Base-by-base conservation (phyloP, 495 filamentous ascomycete genomes). In the Letharia columbiana region DNA sequence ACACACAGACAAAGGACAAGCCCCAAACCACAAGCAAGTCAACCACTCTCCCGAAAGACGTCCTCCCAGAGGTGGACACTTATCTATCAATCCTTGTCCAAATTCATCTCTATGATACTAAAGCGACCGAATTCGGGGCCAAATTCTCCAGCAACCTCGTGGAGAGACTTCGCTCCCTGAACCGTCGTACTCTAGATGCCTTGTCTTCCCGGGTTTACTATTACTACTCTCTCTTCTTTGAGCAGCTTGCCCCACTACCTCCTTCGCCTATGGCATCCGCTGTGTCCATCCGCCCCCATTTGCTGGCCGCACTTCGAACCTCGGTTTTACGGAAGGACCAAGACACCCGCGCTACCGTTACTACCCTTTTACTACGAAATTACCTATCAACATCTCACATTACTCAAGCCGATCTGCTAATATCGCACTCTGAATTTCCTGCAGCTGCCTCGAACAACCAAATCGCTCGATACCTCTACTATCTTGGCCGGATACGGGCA, bases 381-480 rank as follows among this genome's bases (percentile, higher is more conserved):
- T 98, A 98, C 75, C 86, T 98, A 68, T 87, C 88, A 37, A 98
- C 95, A 17, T 96, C 95, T 57, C 92, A 98, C 75, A 96, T 98
- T 76, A 87, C 91, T 31, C 94, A 98, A 80, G 94, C 95, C 67
- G 95, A 98, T 77, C 86, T 97, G 47, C 81, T 98, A 63, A 91
- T 98, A 67, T 90, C 89, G 41, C 95, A 98, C 77, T 96, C 93
- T 60, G 86, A 91, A 71, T 98, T 98, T 77, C 95, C 94, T 40
- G 80, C 89, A 49, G 90, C 90, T 71, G 94, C 94, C 7, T 91
- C 91, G 61, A 98, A 96, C 77, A 98, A 96, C 73, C 94, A 98
- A 78, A 94, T 98, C 72, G 93, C 94, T 33, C 85, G 94, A 62
- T 98, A 95, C 78, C 80, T 98, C 60, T 98, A 92, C 80, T 98